A percentile compares a stretch with the other conserved stretches of the same genome.
Evolutionary conservation across 1,284 basidiomycete species (phyloP).

Genomic region (Pascua sp.): DNA sequence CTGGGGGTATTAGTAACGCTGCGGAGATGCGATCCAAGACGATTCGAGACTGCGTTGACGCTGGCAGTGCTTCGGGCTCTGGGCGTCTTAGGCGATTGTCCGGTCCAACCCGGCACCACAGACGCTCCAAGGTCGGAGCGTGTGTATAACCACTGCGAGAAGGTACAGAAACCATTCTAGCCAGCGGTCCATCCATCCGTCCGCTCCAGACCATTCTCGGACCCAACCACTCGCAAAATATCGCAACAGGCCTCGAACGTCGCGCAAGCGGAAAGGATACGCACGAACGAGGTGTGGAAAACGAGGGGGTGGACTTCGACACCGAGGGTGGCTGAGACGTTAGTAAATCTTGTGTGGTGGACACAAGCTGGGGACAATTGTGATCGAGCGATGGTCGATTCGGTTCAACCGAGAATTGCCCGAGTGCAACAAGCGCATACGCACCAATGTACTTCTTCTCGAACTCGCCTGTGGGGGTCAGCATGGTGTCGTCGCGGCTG

Average conservation of each 20-base stretch:
- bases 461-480: conserved; percentile 65
- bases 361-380: background rate
- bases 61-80: background rate
- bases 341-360: conserved; percentile 1
- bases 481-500: background rate
- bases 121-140: too few relatives aligned
- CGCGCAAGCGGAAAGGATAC: background rate
- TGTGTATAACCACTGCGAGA: too few relatives aligned
- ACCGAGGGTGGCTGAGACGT: conserved; percentile 82
- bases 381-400: too few relatives aligned
- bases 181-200: too few relatives aligned
- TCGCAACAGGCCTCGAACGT: too few relatives aligned
- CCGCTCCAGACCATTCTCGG: too few relatives aligned
- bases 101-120: too few relatives aligned
- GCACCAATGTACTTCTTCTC: conserved; percentile 99
- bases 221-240: too few relatives aligned
- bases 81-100: too few relatives aligned
- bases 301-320: conserved; percentile 96
- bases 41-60: background rate
- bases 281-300: conserved; percentile 89
- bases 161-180: too few relatives aligned
- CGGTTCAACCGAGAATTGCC: background rate
- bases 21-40: background rate
- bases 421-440: conserved; percentile 17
- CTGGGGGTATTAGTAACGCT: conserved; percentile 5